phyloP scores from a whole-genome alignment of 2,329 filamentous ascomycete genomes.

The Fusarium avenaceum region DNA sequence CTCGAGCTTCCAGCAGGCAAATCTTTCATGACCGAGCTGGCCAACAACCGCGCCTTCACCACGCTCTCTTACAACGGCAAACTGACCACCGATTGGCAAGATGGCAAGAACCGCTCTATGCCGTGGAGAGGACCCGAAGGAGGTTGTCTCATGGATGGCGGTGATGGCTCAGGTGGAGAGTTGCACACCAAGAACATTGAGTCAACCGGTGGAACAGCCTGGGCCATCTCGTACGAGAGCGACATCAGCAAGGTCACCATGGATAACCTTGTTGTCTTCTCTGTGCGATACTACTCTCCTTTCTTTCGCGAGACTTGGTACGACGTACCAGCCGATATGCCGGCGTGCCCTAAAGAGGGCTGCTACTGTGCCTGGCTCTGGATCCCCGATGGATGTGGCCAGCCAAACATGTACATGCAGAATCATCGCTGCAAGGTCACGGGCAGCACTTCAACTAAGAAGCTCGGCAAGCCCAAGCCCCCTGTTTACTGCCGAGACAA shows the following conservation, averaged over 20 bases:
- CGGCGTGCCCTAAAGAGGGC: conserved; percentile 47
- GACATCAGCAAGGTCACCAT: conserved; percentile 62
- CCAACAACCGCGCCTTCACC: conserved; percentile 64
- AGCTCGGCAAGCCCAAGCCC: conserved; percentile 57
- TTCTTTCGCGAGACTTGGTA: conserved; percentile 51
- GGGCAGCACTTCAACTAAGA: conserved; percentile 56
- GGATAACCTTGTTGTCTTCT: conserved; percentile 66
- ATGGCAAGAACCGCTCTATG: conserved; percentile 60
- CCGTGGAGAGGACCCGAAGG: conserved; percentile 58
- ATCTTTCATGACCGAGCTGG: conserved; percentile 63
- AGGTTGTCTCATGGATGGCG: conserved; percentile 47
- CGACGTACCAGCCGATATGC: conserved; percentile 48
- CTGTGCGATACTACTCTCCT: conserved; percentile 57
- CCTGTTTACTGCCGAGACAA: conserved; percentile 60
- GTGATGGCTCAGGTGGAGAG: conserved; percentile 58
- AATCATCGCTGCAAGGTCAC: conserved; percentile 64
- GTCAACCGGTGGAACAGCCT: conserved; percentile 61
- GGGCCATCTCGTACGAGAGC: conserved; percentile 64
- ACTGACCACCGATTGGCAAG: conserved; percentile 59
- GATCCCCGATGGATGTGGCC: conserved; percentile 50
- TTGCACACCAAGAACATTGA: conserved; percentile 62
- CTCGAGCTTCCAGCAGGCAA: conserved; percentile 64
- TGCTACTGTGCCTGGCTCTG: conserved; percentile 53
- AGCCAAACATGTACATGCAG: conserved; percentile 60
- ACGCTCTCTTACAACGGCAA: conserved; percentile 60